Evolutionary conservation across 1,284 basidiomycete genomes (phyloP).

Genomic region (Apiotrichum laibachii): DNA sequence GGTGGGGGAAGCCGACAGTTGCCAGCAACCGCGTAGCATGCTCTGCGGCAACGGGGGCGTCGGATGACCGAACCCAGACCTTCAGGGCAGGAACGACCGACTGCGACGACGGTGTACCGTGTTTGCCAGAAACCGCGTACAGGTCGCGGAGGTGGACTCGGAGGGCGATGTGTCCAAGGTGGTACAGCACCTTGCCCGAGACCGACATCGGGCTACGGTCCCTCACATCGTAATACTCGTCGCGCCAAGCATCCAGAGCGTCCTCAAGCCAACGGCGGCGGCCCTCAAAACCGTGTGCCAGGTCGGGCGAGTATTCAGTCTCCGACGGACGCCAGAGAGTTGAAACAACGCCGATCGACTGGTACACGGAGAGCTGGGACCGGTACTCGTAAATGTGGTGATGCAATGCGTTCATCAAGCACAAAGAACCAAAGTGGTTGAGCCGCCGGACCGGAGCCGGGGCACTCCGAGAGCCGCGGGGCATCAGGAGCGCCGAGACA

Average conservation of each 20-base stretch:
- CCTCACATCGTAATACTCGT: constrained; percentile 17
- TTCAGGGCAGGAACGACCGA: constrained; percentile 12
- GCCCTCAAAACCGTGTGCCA: constrained; percentile 1
- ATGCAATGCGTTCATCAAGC: constrained; percentile 24
- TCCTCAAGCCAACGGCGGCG: constrained; percentile 18
- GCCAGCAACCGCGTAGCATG: constrained; percentile 19
- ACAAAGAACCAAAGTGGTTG: constrained; percentile 22
- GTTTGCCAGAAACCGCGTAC: constrained; percentile 22
- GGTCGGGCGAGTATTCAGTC: background rate
- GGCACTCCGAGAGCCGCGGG: constrained; percentile 6
- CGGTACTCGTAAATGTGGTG: constrained; percentile 29
- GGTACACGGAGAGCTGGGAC: constrained; percentile 23
- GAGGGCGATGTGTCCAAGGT: constrained; percentile 27
- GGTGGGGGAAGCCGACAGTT: constrained; percentile 12
- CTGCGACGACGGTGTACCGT: constrained; percentile 12
- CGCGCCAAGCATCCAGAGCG: constrained; percentile 21
- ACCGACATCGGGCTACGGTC: background rate
- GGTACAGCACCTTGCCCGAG: constrained; percentile 16
- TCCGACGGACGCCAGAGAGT: background rate
- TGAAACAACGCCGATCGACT: background rate
- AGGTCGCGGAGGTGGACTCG: constrained; percentile 22
- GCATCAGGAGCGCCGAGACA: constrained; percentile 2
- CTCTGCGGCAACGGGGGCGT: constrained; percentile 14
- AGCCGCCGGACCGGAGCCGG: constrained; percentile 10
- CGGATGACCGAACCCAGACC: constrained; percentile 18